A percentile compares a stretch with the other conserved stretches of the same genome.
Conservation (phyloP, 2,329 filamentous ascomycete species). For the Diaporthe velutina region DNA sequence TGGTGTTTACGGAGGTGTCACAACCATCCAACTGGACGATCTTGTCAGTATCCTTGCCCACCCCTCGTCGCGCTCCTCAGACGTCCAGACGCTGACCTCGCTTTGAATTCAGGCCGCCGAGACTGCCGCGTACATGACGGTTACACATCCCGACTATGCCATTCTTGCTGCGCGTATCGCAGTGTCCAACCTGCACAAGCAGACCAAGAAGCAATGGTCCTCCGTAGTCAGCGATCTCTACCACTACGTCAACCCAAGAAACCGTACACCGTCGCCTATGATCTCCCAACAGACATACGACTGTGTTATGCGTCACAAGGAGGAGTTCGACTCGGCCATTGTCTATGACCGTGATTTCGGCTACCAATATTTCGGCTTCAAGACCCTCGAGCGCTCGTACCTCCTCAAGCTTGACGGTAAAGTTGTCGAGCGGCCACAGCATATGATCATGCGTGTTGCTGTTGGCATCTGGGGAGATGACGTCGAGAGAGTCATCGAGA, state of each 20-base stretch:
- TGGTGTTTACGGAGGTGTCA: constrained; percentile 98
- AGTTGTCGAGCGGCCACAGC: constrained; percentile 96
- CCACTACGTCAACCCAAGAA: constrained; percentile 96
- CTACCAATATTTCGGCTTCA: constrained; percentile 99
- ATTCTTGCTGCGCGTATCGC: constrained; percentile 98
- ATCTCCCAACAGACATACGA: constrained; percentile 93
- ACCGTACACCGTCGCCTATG: constrained; percentile 87
- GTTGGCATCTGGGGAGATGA: constrained; percentile 97
- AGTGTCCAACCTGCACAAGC: constrained; percentile 99
- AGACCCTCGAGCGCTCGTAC: constrained; percentile 98
- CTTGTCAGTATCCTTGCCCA: constrained; percentile 73
- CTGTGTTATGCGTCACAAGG: constrained; percentile 93
- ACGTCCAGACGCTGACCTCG: constrained; percentile 22
- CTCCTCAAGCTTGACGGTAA: constrained; percentile 95
- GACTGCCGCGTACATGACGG: constrained; percentile 99
- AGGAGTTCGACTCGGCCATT: constrained; percentile 98
- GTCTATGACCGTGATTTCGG: constrained; percentile 99
- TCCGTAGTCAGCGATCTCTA: constrained; percentile 93
- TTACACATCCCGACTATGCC: constrained; percentile 98
- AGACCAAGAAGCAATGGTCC: constrained; percentile 99
- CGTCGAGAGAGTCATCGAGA: constrained; percentile 94
- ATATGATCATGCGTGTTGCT: constrained; percentile 99
- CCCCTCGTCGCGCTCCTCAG: background rate
- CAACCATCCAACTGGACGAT: constrained; percentile 95
- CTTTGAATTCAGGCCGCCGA: constrained; percentile 81